Conservation (phyloP, 2,329 filamentous ascomycete genomes). For the Colletotrichum sp. region DNA sequence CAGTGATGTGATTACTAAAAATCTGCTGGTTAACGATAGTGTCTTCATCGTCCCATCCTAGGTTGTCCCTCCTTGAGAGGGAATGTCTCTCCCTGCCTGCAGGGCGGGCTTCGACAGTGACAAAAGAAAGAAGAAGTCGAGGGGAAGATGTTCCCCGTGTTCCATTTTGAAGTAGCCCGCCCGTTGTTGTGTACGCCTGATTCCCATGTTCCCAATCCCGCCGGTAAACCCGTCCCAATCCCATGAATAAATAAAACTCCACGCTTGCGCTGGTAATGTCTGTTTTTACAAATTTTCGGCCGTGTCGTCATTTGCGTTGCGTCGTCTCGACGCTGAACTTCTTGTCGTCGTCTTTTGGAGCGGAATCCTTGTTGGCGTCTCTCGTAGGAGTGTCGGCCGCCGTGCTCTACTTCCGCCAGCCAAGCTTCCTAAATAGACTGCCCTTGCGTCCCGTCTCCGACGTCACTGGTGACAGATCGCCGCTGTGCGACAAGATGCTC, state of each 20-base stretch:
- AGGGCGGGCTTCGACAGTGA: neutral
- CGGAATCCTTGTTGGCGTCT: neutral
- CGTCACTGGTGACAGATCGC: slow-evolving; percentile 23
- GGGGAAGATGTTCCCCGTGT: neutral
- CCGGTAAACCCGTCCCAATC: neutral
- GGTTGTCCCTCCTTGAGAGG: neutral
- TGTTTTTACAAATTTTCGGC: slow-evolving; percentile 18
- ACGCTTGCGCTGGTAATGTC: slow-evolving; percentile 15
- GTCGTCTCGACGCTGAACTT: neutral
- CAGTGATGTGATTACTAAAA: neutral
- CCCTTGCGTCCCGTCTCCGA: slow-evolving; percentile 7
- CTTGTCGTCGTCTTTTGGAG: neutral
- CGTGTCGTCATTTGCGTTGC: slow-evolving; percentile 9
- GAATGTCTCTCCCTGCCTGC: neutral
- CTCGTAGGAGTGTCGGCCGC: neutral
- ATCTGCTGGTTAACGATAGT: slow-evolving; percentile 19
- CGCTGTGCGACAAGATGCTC: slow-evolving; percentile 36
- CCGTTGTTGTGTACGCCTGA: neutral
- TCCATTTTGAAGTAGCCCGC: neutral
- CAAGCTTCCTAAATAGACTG: slow-evolving; percentile 10
- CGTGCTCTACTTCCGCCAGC: slow-evolving; percentile 14
- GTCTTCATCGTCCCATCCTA: neutral
- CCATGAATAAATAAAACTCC: slow-evolving; percentile 7
- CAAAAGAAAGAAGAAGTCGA: neutral
- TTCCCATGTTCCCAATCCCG: neutral